A percentile compares a stretch with the other conserved stretches of the same genome.
Evolutionary conservation across 106 monocot species (phyloP).

Genomic region (Amphibolis antarctica): DNA sequence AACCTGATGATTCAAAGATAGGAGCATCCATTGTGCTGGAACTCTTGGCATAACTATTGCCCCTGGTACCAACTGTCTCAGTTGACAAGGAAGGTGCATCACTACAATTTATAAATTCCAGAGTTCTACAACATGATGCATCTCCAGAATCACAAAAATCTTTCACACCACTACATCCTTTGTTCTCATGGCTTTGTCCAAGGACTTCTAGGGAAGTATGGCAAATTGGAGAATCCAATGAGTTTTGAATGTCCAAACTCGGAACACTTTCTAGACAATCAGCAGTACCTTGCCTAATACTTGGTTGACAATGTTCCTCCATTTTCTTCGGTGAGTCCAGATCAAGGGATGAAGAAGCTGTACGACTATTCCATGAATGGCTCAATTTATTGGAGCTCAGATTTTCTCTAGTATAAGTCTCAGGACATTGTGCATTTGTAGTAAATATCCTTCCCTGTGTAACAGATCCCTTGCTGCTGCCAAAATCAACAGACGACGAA

Average conservation of each 20-base stretch:
- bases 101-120: constrained; percentile 9
- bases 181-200: not conserved
- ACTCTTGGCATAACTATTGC: not conserved
- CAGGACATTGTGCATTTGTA: constrained; percentile 36
- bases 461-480: constrained; percentile 33
- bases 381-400: not conserved
- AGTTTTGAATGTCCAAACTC: not conserved
- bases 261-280: not conserved
- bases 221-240: not conserved
- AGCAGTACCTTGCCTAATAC: not conserved
- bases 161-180: constrained; percentile 11
- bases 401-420: constrained; percentile 46
- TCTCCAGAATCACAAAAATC: constrained; percentile 3
- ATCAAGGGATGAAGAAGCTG: constrained; percentile 12
- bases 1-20: constrained; percentile 2
- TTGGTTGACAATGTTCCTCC: constrained; percentile 1
- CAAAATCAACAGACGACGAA: constrained; percentile 11
- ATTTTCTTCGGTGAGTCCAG: not conserved
- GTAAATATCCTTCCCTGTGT: constrained; percentile 38
- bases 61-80: not conserved
- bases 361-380: constrained; percentile 4
- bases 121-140: constrained; percentile 3
- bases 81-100: constrained; percentile 3
- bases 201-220: not conserved
- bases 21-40: not conserved